Percentiles rank a stretch among this genome's conserved stretches.
Conservation (phyloP, 768 basidiomycete species). For the Lactifluus volemus region DNA sequence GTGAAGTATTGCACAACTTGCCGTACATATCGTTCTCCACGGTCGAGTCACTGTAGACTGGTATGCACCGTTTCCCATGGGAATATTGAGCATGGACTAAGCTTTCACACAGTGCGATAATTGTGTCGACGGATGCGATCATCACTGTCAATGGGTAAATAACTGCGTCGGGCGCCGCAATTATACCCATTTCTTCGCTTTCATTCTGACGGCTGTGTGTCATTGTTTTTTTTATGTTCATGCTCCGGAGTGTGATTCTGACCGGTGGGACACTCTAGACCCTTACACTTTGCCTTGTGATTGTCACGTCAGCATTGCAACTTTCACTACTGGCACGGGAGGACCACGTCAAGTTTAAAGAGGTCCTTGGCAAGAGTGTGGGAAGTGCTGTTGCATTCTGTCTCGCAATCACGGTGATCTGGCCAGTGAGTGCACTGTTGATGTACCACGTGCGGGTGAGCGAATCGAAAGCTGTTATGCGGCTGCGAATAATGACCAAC, state of each 20-base stretch:
- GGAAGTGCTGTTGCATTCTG: conserved; percentile 80
- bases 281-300: conserved; percentile 64
- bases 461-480: conserved; percentile 9
- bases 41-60: conserved; percentile 94
- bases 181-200: conserved; percentile 86
- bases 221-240: neutral
- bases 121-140: conserved; percentile 93
- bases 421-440: conserved; percentile 75
- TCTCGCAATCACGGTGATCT: conserved; percentile 62
- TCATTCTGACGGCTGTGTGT: conserved; percentile 71
- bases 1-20: conserved; percentile 95
- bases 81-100: neutral
- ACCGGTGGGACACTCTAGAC: conserved; percentile 37
- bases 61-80: conserved; percentile 32
- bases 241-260: neutral
- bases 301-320: conserved; percentile 78
- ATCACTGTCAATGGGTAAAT: conserved; percentile 89
- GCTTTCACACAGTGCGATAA: conserved; percentile 70
- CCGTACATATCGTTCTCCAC: conserved; percentile 83
- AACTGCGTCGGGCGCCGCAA: conserved; percentile 94
- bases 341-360: conserved; percentile 39
- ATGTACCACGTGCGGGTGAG: conserved; percentile 81
- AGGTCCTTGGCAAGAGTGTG: conserved; percentile 41
- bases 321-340: conserved; percentile 55
- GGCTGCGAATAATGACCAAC: conserved; percentile 5